These are phyloP conservation scores for Glutinoglossum americanum DNA, from an alignment of 495 filamentous ascomycete genomes.

Conservation along the genomic window DNA sequence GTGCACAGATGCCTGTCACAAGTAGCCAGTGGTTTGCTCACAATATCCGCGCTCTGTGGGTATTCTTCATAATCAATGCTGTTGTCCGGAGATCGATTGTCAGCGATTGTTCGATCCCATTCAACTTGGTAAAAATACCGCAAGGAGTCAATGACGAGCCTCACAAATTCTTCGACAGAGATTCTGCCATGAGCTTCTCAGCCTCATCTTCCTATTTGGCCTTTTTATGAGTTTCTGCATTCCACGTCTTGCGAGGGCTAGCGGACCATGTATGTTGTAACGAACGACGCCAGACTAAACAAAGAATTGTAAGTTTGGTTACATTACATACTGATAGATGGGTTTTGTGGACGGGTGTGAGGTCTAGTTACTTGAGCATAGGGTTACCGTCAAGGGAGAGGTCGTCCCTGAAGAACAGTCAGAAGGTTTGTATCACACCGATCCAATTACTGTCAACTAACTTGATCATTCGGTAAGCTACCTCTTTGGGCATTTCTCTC, in stretches of 20 bases:
- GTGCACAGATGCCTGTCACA: background rate
- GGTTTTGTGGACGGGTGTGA: conserved; percentile 4
- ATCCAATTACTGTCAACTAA: conserved; percentile 4
- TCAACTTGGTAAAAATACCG: background rate
- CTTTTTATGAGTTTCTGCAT: background rate
- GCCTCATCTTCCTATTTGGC: conserved; percentile 54
- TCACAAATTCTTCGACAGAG: conserved; percentile 67
- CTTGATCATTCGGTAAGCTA: conserved; percentile 91
- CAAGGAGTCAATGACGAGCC: background rate
- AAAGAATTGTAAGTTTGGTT: background rate
- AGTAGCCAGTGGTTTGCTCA: background rate
- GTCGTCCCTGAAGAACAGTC: conserved; percentile 32
- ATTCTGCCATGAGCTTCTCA: conserved; percentile 75
- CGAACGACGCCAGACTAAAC: conserved; percentile 48
- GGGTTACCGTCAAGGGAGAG: conserved; percentile 76
- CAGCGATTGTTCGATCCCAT: background rate
- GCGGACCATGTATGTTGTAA: conserved; percentile 68
- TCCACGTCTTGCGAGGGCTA: background rate
- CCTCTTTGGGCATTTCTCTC: conserved; percentile 62
- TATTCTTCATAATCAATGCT: conserved; percentile 77
- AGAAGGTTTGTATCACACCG: background rate
- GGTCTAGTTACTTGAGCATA: conserved; percentile 43
- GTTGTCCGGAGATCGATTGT: background rate
- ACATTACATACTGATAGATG: background rate
- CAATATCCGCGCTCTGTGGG: conserved; percentile 65